These are phyloP conservation scores for Pseudonitzschia multistriata DNA, from an alignment of 108 stramenopile species.

Conservation along the genomic window DNA sequence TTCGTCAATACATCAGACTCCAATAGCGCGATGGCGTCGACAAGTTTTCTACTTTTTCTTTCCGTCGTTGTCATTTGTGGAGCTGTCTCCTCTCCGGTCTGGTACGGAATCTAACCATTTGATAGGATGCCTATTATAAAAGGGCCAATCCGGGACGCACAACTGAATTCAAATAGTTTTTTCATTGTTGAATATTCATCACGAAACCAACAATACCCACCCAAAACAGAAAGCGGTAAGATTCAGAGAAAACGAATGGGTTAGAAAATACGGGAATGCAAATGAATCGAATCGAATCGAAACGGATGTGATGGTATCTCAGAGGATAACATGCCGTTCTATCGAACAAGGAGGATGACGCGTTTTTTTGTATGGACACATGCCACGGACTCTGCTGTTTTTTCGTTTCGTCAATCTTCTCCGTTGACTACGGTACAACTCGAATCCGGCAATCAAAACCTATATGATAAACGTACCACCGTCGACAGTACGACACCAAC, in stretches of 20 bases:
- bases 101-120: conserved; percentile 88
- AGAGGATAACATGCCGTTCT: too few relatives aligned
- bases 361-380: too few relatives aligned
- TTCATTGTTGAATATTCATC: background rate
- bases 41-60: background rate
- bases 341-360: too few relatives aligned
- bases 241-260: conserved; percentile 3
- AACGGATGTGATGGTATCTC: too few relatives aligned
- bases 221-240: background rate
- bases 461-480: conserved; percentile 62
- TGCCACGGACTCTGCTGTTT: too few relatives aligned
- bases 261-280: background rate
- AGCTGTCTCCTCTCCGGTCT: conserved; percentile 42
- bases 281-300: background rate
- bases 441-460: background rate
- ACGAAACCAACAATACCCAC: too few relatives aligned
- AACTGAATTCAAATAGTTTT: conserved; percentile 38
- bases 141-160: conserved; percentile 91
- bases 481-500: conserved; percentile 75
- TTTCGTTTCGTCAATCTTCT: background rate
- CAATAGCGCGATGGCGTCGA: background rate
- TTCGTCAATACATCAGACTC: background rate
- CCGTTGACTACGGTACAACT: background rate
- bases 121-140: conserved; percentile 85
- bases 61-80: background rate